A percentile compares a stretch with the other conserved stretches of the same genome.
phyloP scores from a whole-genome alignment of 306 rosid genomes.

The Casuarina glauca region DNA sequence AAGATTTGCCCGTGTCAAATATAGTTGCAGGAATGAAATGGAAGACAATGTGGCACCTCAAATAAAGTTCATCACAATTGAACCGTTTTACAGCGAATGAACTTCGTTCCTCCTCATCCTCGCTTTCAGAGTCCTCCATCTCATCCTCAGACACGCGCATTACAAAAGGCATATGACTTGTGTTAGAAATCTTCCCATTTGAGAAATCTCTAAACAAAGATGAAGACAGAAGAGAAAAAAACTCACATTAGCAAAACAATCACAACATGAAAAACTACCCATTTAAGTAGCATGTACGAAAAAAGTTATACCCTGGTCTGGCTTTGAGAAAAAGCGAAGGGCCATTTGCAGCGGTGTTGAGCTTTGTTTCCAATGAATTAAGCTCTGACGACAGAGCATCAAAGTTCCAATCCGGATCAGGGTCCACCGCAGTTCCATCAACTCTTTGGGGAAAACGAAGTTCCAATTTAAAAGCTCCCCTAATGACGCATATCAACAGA shows the following conservation, averaged over 20 bases:
- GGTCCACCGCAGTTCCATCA: slow-evolving; percentile 52
- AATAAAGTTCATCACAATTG: slow-evolving; percentile 50
- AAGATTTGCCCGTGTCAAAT: background rate
- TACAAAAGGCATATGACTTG: slow-evolving; percentile 47
- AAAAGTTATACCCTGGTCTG: slow-evolving; percentile 39
- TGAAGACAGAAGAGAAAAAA: background rate
- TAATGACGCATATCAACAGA: slow-evolving; percentile 21
- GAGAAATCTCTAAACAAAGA: slow-evolving; percentile 24
- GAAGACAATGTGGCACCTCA: slow-evolving; percentile 50
- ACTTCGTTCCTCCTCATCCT: slow-evolving; percentile 43
- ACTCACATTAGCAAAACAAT: slow-evolving; percentile 7
- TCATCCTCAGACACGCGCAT: slow-evolving; percentile 64
- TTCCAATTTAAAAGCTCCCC: slow-evolving; percentile 61
- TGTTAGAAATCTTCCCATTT: slow-evolving; percentile 30
- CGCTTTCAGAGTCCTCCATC: slow-evolving; percentile 39
- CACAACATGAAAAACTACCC: slow-evolving; percentile 12
- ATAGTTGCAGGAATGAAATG: slow-evolving; percentile 1
- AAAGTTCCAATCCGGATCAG: slow-evolving; percentile 80
- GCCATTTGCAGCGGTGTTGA: slow-evolving; percentile 35
- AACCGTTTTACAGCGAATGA: slow-evolving; percentile 41
- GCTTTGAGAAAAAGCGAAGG: slow-evolving; percentile 43
- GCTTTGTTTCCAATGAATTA: slow-evolving; percentile 58
- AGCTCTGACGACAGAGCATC: slow-evolving; percentile 63
- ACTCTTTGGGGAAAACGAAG: slow-evolving; percentile 44
- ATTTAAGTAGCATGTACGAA: slow-evolving; percentile 5